Evolutionary conservation across 139 green algal species (phyloP).

Genomic region (Edaphochlamys debaryana): DNA sequence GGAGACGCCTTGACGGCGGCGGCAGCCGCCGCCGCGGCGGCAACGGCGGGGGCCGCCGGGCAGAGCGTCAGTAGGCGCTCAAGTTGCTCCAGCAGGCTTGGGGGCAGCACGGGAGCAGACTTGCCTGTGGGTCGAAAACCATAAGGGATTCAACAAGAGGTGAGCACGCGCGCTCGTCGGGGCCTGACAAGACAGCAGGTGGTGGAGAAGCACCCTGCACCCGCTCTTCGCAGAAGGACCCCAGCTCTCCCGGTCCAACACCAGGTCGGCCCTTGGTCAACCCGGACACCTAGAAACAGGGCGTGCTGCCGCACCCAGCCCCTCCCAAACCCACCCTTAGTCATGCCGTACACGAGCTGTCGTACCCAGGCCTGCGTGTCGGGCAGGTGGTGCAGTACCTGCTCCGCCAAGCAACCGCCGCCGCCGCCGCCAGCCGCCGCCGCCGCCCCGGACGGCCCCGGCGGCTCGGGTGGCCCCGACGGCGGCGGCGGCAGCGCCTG

Average conservation of each 20-base stretch:
- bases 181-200: no score
- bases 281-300: no score
- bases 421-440: no score
- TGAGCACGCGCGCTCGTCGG: no score
- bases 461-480: neutral
- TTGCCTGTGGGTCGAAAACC: no score
- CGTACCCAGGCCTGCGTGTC: slow-evolving; percentile 52
- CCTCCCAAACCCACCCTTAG: slow-evolving; percentile 44
- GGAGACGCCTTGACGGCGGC: neutral
- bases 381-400: slow-evolving; percentile 24
- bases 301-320: no score
- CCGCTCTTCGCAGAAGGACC: no score
- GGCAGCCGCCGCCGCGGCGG: neutral
- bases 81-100: neutral
- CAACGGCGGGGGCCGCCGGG: neutral
- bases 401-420: slow-evolving; percentile 19
- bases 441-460: neutral
- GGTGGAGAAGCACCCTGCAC: no score
- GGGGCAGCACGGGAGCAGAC: neutral
- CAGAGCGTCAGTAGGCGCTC: slow-evolving; percentile 2
- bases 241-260: no score
- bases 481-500: no score
- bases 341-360: slow-evolving; percentile 33
- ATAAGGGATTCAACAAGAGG: no score
- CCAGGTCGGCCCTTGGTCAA: no score